Evolutionary conservation across 371 early-diverging fungal genomes (phyloP).

Genomic region (Mortierella sp.): DNA sequence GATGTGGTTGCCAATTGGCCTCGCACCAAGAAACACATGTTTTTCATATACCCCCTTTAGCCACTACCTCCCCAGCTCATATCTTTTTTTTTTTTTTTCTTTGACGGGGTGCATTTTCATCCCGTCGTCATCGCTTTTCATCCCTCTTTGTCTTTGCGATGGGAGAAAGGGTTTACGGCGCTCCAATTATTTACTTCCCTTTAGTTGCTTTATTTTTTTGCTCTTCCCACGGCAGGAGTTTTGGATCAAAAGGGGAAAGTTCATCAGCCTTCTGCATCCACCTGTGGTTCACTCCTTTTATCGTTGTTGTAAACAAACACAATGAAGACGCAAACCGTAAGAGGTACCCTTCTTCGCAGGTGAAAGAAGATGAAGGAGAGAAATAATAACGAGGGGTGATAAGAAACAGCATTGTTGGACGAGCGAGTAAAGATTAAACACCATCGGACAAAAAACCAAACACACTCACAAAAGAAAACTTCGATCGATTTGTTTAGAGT

Average conservation of each 20-base stretch:
- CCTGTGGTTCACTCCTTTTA: background rate
- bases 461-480: background rate
- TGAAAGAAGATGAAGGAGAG: background rate
- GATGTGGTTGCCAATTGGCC: background rate
- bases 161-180: background rate
- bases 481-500: slow-evolving; percentile 6
- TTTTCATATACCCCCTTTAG: too few relatives aligned
- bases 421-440: background rate
- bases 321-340: background rate
- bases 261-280: background rate
- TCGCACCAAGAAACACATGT: too few relatives aligned
- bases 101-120: background rate
- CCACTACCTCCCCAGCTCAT: too few relatives aligned
- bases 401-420: background rate
- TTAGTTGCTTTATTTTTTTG: background rate
- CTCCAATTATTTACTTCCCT: background rate
- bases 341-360: background rate
- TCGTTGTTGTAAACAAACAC: background rate
- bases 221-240: background rate
- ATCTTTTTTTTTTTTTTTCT: background rate
- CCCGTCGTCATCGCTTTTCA: background rate
- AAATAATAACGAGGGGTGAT: background rate
- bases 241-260: background rate
- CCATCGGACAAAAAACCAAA: background rate
- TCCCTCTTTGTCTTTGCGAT: background rate